phyloP scores from a whole-genome alignment of 306 rosid genomes.

The Citrullus amarus region DNA sequence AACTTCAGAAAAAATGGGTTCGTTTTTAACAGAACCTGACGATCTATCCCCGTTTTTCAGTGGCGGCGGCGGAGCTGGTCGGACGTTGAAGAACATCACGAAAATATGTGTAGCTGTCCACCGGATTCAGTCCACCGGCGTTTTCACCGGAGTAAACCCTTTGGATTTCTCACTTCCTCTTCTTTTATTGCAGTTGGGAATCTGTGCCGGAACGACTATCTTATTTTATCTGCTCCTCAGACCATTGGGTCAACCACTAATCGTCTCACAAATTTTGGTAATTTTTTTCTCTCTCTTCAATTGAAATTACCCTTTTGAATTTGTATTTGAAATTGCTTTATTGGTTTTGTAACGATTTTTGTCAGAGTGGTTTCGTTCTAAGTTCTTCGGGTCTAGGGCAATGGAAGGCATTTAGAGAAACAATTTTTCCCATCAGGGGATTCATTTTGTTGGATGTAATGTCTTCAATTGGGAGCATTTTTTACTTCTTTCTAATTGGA shows the following conservation, averaged over 20 bases:
- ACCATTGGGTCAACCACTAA: constrained; percentile 18
- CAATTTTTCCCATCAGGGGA: constrained; percentile 18
- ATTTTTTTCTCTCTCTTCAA: not conserved
- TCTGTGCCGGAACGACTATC: constrained; percentile 4
- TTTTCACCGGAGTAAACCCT: constrained; percentile 14
- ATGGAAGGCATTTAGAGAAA: not conserved
- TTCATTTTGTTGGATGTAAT: constrained; percentile 19
- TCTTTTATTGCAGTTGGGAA: constrained; percentile 12
- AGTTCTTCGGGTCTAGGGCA: constrained; percentile 26
- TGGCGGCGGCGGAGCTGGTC: no score
- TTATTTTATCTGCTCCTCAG: constrained; percentile 13
- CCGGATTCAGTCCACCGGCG: constrained; percentile 1
- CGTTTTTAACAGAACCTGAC: no score
- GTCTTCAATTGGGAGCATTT: constrained; percentile 14
- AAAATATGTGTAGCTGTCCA: not conserved
- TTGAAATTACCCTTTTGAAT: no score
- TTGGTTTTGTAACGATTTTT: not conserved
- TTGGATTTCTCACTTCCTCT: constrained; percentile 16
- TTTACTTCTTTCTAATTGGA: constrained; percentile 26
- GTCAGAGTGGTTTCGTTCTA: constrained; percentile 23
- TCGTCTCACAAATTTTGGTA: constrained; percentile 20
- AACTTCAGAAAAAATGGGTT: no score
- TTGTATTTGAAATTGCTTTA: not conserved
- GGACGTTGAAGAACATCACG: not conserved
- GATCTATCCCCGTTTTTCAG: no score